These are phyloP conservation scores for Chionographis japonica DNA, from an alignment of 106 monocot genomes.

Conservation along the genomic window DNA sequence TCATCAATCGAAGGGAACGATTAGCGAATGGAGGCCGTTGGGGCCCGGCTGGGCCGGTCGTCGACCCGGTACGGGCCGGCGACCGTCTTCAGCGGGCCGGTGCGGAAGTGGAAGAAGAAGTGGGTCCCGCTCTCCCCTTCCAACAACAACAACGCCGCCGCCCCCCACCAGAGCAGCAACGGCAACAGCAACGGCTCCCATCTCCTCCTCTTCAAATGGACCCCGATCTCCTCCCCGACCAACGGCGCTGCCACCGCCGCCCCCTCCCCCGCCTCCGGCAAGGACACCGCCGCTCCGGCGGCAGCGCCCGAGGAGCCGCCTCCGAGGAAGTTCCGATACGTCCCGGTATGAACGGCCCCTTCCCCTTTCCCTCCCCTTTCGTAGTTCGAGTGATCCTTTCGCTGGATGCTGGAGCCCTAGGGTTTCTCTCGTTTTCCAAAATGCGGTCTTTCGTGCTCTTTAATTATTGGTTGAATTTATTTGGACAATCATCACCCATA, in stretches of 20 bases:
- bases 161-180: conserved; percentile 5
- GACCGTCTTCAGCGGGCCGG: conserved; percentile 79
- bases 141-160: conserved; percentile 11
- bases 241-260: conserved; percentile 19
- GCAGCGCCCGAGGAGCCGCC: conserved; percentile 29
- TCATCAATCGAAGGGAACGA: not conserved
- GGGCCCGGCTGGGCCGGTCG: conserved; percentile 79
- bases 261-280: not conserved
- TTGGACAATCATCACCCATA: no score
- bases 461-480: no score
- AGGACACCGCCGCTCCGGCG: conserved; percentile 10
- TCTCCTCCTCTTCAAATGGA: conserved; percentile 83
- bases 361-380: not conserved
- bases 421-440: not conserved
- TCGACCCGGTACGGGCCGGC: conserved; percentile 81
- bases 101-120: conserved; percentile 86
- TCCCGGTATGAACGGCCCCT: conserved; percentile 40
- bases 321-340: conserved; percentile 61
- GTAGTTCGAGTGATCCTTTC: not conserved
- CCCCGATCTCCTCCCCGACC: conserved; percentile 26
- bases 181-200: conserved; percentile 17
- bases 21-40: conserved; percentile 76
- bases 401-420: not conserved
- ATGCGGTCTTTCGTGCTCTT: no score
- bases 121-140: conserved; percentile 58